Evolutionary conservation across 208 protist genomes (phyloP).

Genomic region (Crithidia brevicula): DNA sequence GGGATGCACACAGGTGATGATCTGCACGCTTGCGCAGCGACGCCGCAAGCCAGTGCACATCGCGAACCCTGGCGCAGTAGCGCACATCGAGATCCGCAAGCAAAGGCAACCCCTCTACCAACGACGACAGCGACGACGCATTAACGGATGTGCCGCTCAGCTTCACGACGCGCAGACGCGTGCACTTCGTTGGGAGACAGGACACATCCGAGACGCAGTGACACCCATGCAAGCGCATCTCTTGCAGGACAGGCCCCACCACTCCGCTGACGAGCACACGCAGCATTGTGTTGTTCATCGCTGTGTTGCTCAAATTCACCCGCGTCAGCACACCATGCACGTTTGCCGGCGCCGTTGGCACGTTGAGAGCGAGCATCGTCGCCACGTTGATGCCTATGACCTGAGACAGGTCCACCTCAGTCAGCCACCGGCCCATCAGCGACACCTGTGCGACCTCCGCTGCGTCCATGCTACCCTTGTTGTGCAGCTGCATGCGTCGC

Average conservation of each 20-base stretch:
- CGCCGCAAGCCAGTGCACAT: constrained; percentile 12
- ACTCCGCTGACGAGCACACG: constrained; percentile 1
- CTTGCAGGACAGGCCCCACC: neutral
- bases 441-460: constrained; percentile 11
- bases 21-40: neutral
- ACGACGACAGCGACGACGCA: neutral
- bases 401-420: constrained; percentile 8
- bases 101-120: neutral
- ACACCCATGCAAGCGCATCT: constrained; percentile 14
- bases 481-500: constrained; percentile 1
- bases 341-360: neutral
- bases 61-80: constrained; percentile 5
- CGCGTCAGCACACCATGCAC: constrained; percentile 5
- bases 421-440: neutral
- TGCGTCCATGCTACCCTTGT: neutral
- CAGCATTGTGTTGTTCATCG: constrained; percentile 20
- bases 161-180: neutral
- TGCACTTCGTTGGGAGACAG: neutral
- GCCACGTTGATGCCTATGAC: neutral
- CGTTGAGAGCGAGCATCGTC: constrained; percentile 15
- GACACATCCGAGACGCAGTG: constrained; percentile 10
- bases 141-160: constrained; percentile 8
- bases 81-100: constrained; percentile 10
- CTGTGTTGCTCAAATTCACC: constrained; percentile 13
- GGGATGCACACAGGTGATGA: neutral